A percentile compares a stretch with the other conserved stretches of the same genome.
These are phyloP conservation scores for Chytriomyces hyalinus DNA, from an alignment of 192 early-diverging fungal genomes.

Conservation along the genomic window DNA sequence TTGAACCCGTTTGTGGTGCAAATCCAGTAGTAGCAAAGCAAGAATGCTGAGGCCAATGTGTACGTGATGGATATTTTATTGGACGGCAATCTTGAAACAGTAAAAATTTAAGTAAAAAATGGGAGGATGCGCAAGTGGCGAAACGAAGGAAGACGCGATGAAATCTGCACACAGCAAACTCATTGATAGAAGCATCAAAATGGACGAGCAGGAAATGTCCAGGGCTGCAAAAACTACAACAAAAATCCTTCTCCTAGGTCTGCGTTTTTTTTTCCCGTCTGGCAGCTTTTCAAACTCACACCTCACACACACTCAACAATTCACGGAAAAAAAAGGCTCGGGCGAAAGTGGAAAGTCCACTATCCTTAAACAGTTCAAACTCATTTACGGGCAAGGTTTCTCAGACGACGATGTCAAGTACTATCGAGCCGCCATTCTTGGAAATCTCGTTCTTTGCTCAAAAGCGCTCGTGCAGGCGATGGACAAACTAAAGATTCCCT, in stretches of 20 bases:
- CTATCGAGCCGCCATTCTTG: conserved; percentile 40
- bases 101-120: too few relatives aligned
- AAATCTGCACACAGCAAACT: conserved; percentile 4
- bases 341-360: conserved; percentile 55
- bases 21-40: too few relatives aligned
- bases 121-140: too few relatives aligned
- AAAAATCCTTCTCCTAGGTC: conserved; percentile 16
- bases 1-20: too few relatives aligned
- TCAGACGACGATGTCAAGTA: conserved; percentile 37
- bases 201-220: neutral
- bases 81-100: too few relatives aligned
- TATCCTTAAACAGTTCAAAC: conserved; percentile 50
- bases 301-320: neutral
- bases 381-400: conserved; percentile 46
- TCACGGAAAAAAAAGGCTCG: conserved; percentile 19
- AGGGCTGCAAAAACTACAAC: conserved; percentile 6
- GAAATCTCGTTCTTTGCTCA: conserved; percentile 38
- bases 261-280: neutral
- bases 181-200: conserved; percentile 1
- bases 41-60: too few relatives aligned
- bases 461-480: conserved; percentile 45
- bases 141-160: neutral
- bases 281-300: neutral
- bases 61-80: too few relatives aligned
- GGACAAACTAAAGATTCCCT: conserved; percentile 36